A percentile compares a stretch with the other conserved stretches of the same genome.
Conservation (phyloP, 495 filamentous ascomycete genomes). For the Penicillium atrosanguineum region DNA sequence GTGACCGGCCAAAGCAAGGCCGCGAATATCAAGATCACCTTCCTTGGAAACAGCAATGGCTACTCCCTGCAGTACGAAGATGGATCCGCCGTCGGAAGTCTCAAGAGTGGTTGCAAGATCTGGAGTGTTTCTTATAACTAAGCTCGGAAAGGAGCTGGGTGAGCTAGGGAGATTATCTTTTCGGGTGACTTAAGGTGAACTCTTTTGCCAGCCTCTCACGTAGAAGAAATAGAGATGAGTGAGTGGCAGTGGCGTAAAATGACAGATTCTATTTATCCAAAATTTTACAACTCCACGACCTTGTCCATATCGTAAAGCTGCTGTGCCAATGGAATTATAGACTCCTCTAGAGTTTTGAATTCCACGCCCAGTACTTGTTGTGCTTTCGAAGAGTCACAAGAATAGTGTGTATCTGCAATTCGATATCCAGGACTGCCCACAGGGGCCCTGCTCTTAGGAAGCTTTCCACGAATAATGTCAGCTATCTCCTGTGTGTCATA, state of each 20-base stretch:
- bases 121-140: not conserved
- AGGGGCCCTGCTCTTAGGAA: conserved; percentile 20
- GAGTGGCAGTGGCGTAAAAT: too few relatives aligned
- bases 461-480: conserved; percentile 26
- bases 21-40: conserved; percentile 34
- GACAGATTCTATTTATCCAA: not conserved
- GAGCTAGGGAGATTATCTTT: not conserved
- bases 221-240: not conserved
- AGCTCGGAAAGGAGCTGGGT: not conserved
- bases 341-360: conserved; percentile 17
- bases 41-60: conserved; percentile 42
- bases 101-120: not conserved
- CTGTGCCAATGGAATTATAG: conserved; percentile 19
- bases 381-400: conserved; percentile 26
- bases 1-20: conserved; percentile 23
- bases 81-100: not conserved
- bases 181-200: too few relatives aligned
- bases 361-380: conserved; percentile 14
- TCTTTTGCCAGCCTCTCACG: not conserved
- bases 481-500: conserved; percentile 35
- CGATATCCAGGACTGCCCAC: conserved; percentile 27
- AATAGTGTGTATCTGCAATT: conserved; percentile 24
- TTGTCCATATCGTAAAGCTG: conserved; percentile 23
- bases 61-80: conserved; percentile 38
- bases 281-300: not conserved